Evolutionary conservation across 2,329 filamentous ascomycete genomes (phyloP), one percentile per base, ranked within the genome.

Genomic region (Harringtonia lauricola): DNA sequence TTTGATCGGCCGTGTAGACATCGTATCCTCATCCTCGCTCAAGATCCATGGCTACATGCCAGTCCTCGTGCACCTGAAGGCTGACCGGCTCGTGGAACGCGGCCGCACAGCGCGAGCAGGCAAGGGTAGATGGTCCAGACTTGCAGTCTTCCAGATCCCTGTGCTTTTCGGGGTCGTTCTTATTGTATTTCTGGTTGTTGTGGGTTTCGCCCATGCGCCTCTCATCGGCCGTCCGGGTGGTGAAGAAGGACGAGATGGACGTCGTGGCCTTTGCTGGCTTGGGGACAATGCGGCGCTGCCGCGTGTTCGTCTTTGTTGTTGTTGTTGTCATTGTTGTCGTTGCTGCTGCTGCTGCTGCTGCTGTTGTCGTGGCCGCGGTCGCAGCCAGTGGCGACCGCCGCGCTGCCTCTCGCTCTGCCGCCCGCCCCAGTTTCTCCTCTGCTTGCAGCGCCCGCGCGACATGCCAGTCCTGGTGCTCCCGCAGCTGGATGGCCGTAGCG

Each of bases 401-500:
- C n/a, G n/a, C n/a, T n/a, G n/a, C n/a, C n/a, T n/a, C n/a, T n/a
- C n/a, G n/a, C n/a, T n/a, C n/a, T n/a, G n/a, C n/a, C n/a, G n/a
- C n/a, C n/a, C n/a, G 14, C 12, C 14, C 15, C 3, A 30, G 3
- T 18, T 39, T 46, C 51, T 82, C 71, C 45, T 70, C 62, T 3
- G 79, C 73, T 51, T 90, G 82, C 28, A 98, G 69, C 52, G 88
- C 83, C 62, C 85, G 86, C 31, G 92, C 92, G 63, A 95, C 83
- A 63, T 98, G 92, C 82, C 89, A 96, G 61, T 98, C 92, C 42
- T 82, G 71, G 59, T 98, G 92, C 64, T 85, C 90, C 51, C 80
- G 74, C 41, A 79, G 57, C 53, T 74, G 72, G 43, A 82, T 74
- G 19, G 66, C 57, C 33, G 69, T 66, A 9, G 71, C 66, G 30